These are phyloP conservation scores for Yarrowia sp. DNA, from an alignment of 805 yeast species.

Conservation along the genomic window DNA sequence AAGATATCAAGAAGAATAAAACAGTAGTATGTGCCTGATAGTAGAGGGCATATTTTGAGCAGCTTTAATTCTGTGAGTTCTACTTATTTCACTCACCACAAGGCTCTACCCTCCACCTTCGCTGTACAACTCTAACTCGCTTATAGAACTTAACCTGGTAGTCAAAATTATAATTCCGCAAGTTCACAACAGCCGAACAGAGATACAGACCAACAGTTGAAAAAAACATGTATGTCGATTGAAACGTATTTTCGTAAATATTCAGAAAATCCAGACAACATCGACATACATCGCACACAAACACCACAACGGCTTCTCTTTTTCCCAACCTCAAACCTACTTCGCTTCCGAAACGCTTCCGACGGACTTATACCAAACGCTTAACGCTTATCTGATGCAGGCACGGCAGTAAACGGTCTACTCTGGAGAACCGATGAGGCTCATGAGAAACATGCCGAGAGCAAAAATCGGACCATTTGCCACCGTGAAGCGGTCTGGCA, in stretches of 20 bases:
- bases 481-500: too few species aligned
- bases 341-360: slow-evolving; percentile 3
- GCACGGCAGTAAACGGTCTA: slow-evolving; percentile 2
- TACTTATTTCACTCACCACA: too few species aligned
- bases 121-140: too few species aligned
- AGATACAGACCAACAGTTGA: too few species aligned
- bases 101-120: too few species aligned
- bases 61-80: too few species aligned
- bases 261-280: too few species aligned
- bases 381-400: slow-evolving; percentile 7
- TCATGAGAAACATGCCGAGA: neutral
- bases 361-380: slow-evolving; percentile 2
- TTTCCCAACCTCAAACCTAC: neutral
- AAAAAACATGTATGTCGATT: slow-evolving; percentile 1
- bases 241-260: neutral
- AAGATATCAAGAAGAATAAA: too few species aligned
- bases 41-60: too few species aligned
- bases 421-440: neutral
- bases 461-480: neutral
- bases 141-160: neutral
- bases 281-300: too few species aligned
- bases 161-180: neutral
- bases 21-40: too few species aligned
- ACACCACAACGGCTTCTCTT: too few species aligned
- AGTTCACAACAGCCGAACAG: neutral